Base-by-base conservation (phyloP, 306 rosid genomes). In the Boehmeria nivea region DNA sequence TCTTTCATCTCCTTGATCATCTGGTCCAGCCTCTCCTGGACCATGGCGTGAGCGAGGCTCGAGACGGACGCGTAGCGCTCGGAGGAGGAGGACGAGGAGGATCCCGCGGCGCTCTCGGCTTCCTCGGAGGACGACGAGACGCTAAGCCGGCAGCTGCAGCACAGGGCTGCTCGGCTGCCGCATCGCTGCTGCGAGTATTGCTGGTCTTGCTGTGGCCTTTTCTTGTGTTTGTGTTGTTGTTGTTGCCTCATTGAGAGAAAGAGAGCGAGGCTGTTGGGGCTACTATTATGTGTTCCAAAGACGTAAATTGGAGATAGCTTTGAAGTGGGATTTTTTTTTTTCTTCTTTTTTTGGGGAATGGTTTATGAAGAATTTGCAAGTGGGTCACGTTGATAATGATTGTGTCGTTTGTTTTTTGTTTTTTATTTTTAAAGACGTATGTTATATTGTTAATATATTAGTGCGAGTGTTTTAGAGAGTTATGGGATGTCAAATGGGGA, bases 21-120 rank as follows among this genome's bases (percentile, higher is more conserved):
- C 54, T 87, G 95, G 40, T 84, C 93, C 17, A 91, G 82, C 59
- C 87, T 78, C 69, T 87, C 99, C 67, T 87, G 99, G 52, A 87
- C 96, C 99, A 91, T 91, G 54, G 99, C 99, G 33, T 91, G 95
- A 3, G 96, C 83, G 8, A 87, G 73, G 65, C 84, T 84, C 20
- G 99, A 91, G 15, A 87, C 80, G 2, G 95, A 84, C 0, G 85
- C 77, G 59, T 75, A 82, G 70, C 83, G 70, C 4, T 82, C 79
- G 4, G 94, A 86, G 25, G 44, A 61, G 10, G 86, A 68, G 74
- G 81, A 80, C 69, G 24, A 17, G 36, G 5, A 6, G 36, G 36
- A 10, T 31, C 9, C 36, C 36, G 37, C 60, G 9, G 84, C 66
- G 72, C 82, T 83, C 71, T 80, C 95, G 28, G 80, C 69, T 76